phyloP scores from a whole-genome alignment of 352 stramenopile genomes.

The Globisporangium takayamanum region DNA sequence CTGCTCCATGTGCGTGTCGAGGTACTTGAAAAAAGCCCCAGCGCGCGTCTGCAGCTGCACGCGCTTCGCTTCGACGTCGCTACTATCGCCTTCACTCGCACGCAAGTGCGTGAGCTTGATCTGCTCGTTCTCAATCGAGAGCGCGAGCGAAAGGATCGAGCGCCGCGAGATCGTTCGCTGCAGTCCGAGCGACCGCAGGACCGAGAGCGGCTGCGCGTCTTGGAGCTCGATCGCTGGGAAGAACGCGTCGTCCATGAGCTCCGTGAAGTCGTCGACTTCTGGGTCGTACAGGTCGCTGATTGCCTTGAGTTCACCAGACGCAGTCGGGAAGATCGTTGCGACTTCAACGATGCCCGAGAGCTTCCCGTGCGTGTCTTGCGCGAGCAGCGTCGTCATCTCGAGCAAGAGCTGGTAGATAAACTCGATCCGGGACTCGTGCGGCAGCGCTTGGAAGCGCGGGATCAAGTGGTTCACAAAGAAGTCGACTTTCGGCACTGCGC shows the following conservation, averaged over 20 bases:
- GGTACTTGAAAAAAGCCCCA: slow-evolving; percentile 52
- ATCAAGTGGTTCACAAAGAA: slow-evolving; percentile 49
- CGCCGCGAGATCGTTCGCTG: slow-evolving; percentile 54
- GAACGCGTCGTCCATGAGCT: slow-evolving; percentile 64
- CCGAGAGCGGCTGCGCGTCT: slow-evolving; percentile 39
- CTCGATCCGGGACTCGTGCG: slow-evolving; percentile 22
- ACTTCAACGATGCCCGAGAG: slow-evolving; percentile 37
- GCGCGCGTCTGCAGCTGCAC: slow-evolving; percentile 29
- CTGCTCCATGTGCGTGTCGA: slow-evolving; percentile 55
- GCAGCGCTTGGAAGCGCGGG: slow-evolving; percentile 33
- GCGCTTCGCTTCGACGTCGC: slow-evolving; percentile 11
- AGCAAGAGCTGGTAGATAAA: slow-evolving; percentile 40
- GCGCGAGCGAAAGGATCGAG: slow-evolving; percentile 53
- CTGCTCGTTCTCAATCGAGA: slow-evolving; percentile 56
- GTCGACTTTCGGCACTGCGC: slow-evolving; percentile 33
- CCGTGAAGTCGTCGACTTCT: slow-evolving; percentile 60
- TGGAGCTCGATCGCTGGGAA: slow-evolving; percentile 59
- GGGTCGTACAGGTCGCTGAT: slow-evolving; percentile 68
- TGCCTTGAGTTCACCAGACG: slow-evolving; percentile 40
- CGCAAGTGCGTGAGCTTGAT: slow-evolving; percentile 17
- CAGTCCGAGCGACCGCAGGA: slow-evolving; percentile 56
- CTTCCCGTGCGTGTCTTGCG: slow-evolving; percentile 33
- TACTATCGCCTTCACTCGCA: slow-evolving; percentile 11
- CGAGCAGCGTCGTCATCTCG: slow-evolving; percentile 32
- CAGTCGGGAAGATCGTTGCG: slow-evolving; percentile 52